Percentiles rank a stretch among this genome's conserved stretches.
phyloP scores from a whole-genome alignment of 1,284 basidiomycete species.

The Puccinia polysora region DNA sequence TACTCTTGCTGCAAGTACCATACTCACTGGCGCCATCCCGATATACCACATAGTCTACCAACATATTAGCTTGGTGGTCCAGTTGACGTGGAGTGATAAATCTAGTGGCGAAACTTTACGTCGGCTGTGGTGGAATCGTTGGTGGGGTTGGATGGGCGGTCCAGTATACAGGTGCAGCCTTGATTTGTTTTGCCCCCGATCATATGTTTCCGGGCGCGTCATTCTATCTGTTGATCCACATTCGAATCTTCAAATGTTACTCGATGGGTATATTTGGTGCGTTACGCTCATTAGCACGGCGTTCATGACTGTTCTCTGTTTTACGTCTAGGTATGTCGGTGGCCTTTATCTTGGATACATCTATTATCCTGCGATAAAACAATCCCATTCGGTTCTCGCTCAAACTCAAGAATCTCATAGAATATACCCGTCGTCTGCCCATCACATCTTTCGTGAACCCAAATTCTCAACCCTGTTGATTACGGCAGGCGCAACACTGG shows the following conservation, averaged over 20 bases:
- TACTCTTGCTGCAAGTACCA: background rate
- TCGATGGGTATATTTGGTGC: background rate
- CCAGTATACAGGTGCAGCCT: slow-evolving; percentile 10
- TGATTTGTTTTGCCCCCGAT: background rate
- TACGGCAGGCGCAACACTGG: background rate
- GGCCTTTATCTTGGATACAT: slow-evolving; percentile 25
- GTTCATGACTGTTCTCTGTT: background rate
- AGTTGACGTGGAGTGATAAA: slow-evolving; percentile 10
- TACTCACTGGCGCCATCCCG: background rate
- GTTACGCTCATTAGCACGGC: background rate
- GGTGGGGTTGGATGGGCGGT: slow-evolving; percentile 37
- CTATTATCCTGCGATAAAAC: slow-evolving; percentile 15
- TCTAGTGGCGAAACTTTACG: slow-evolving; percentile 17
- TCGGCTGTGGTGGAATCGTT: slow-evolving; percentile 27
- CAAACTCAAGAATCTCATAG: background rate
- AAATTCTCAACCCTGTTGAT: slow-evolving; percentile 14
- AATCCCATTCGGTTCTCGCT: no score
- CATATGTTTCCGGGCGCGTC: no score
- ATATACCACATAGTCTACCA: background rate
- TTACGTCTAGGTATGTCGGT: slow-evolving; percentile 10
- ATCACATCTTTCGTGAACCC: slow-evolving; percentile 1
- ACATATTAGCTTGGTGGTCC: slow-evolving; percentile 11
- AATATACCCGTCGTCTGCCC: background rate
- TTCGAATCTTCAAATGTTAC: background rate
- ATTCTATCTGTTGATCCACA: background rate